phyloP scores from a whole-genome alignment of 176 grass and related monocot genomes.

The Raddia guianensis region DNA sequence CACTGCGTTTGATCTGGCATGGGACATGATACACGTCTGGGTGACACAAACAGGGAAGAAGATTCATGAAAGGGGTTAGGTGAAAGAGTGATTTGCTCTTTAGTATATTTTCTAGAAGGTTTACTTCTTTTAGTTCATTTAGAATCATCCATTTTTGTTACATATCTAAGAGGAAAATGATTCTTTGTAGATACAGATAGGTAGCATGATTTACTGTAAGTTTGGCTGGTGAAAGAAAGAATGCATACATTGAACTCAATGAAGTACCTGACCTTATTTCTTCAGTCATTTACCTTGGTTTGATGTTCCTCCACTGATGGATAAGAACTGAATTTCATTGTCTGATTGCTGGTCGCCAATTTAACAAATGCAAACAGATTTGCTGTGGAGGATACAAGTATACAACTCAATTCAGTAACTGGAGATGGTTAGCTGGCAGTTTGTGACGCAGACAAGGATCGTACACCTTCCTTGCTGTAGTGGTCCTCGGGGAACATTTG shows the following conservation, averaged over 20 bases:
- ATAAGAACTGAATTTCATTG: not conserved
- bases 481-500: too few species aligned
- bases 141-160: constrained; percentile 46
- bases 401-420: constrained; percentile 24
- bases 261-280: constrained; percentile 25
- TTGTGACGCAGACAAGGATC: constrained; percentile 45
- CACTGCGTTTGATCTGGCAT: constrained; percentile 40
- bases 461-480: constrained; percentile 62
- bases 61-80: constrained; percentile 23
- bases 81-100: constrained; percentile 45
- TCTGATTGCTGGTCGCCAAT: not conserved
- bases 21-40: constrained; percentile 6
- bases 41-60: constrained; percentile 38
- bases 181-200: constrained; percentile 93
- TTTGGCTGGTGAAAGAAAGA: constrained; percentile 43
- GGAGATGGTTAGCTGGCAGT: constrained; percentile 30
- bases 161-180: constrained; percentile 60
- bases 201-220: constrained; percentile 43
- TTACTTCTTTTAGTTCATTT: constrained; percentile 14
- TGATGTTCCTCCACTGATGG: constrained; percentile 14
- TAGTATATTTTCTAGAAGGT: constrained; percentile 28
- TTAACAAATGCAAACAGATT: constrained; percentile 8
- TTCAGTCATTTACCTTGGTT: not conserved
- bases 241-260: constrained; percentile 35
- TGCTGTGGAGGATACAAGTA: not conserved